Conservation (phyloP, 768 basidiomycete genomes). For the Lepiota venenata region DNA sequence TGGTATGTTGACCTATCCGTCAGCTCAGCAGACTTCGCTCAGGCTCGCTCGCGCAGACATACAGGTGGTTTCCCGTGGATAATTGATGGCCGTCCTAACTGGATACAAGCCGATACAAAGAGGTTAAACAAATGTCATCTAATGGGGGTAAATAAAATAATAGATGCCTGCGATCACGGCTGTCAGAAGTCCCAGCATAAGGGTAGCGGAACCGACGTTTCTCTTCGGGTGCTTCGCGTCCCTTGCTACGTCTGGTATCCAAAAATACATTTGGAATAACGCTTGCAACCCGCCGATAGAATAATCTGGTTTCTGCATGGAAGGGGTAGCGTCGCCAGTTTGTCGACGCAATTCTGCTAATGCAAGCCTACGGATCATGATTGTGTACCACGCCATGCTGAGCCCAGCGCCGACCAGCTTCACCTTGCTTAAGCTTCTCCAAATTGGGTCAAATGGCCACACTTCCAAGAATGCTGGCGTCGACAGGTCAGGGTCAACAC, state of each 20-base stretch:
- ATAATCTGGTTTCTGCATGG: not conserved
- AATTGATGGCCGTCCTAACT: not conserved
- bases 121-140: not conserved
- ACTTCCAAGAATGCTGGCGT: constrained; percentile 14
- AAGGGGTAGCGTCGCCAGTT: not conserved
- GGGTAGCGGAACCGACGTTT: not conserved
- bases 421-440: constrained; percentile 39
- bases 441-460: constrained; percentile 23
- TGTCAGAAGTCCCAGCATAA: not conserved
- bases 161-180: not conserved
- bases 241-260: constrained; percentile 21
- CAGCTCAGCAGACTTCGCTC: constrained; percentile 6
- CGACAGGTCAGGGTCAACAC: constrained; percentile 31
- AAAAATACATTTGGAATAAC: constrained; percentile 46
- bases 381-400: constrained; percentile 63
- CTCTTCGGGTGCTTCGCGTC: not conserved
- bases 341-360: constrained; percentile 10
- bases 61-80: constrained; percentile 11
- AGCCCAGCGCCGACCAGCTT: constrained; percentile 64
- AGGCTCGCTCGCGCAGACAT: constrained; percentile 9
- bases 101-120: not conserved
- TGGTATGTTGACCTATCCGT: constrained; percentile 9
- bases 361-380: constrained; percentile 54
- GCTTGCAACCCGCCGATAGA: constrained; percentile 21
- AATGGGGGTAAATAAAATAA: not conserved